Evolutionary conservation across 805 yeast genomes (phyloP).

Genomic region (Saccharomycopsis sp.): DNA sequence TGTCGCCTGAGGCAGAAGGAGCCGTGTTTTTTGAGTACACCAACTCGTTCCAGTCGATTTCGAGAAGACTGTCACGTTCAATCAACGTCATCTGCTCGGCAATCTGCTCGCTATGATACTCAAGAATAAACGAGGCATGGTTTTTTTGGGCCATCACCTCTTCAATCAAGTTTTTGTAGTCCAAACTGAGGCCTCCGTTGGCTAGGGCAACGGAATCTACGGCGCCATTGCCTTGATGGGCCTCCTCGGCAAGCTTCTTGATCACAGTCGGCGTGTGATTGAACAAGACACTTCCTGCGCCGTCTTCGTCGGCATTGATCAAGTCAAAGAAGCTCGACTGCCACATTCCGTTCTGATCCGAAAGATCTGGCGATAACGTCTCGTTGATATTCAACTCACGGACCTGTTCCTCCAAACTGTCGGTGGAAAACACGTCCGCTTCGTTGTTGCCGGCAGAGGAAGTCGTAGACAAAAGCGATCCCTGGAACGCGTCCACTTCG

Average conservation of each 20-base stretch:
- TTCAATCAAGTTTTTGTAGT: conserved; percentile 29
- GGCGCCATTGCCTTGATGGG: conserved; percentile 19
- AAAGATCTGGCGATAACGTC: neutral
- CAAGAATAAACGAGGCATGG: conserved; percentile 79
- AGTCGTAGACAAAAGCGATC: neutral
- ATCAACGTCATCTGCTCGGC: conserved; percentile 82
- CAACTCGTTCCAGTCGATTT: conserved; percentile 88
- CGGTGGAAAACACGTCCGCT: neutral
- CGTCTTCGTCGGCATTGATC: conserved; percentile 12
- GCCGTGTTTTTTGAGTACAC: conserved; percentile 43
- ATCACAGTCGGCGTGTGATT: conserved; percentile 5
- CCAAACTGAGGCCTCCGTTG: conserved; percentile 9
- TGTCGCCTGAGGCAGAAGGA: conserved; percentile 49
- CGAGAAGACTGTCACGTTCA: conserved; percentile 76
- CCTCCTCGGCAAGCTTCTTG: conserved; percentile 12
- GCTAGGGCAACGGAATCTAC: conserved; percentile 3
- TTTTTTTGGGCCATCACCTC: conserved; percentile 39
- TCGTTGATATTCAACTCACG: conserved; percentile 11
- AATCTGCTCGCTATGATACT: conserved; percentile 57
- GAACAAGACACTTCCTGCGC: conserved; percentile 4
- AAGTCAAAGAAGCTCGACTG: conserved; percentile 1
- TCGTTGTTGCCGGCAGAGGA: neutral
- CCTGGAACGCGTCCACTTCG: neutral
- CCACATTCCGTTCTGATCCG: neutral
- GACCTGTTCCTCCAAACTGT: conserved; percentile 16